Conservation (phyloP, 2,329 filamentous ascomycete genomes). For the Calonectria fujianensis region DNA sequence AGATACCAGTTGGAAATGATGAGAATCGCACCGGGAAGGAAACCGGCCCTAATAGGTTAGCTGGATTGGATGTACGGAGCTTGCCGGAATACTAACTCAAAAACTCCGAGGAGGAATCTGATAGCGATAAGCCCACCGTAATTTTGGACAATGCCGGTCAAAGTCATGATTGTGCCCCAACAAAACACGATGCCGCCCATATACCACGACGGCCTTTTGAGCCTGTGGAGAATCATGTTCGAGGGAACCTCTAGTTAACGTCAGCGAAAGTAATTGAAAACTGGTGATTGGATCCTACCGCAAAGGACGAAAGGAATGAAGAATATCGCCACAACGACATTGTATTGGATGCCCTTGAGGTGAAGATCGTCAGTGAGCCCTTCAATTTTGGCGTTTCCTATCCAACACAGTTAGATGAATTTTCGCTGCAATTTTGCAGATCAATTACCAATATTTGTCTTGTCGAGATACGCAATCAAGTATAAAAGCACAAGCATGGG, state of each 20-base stretch:
- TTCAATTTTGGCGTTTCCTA: slow-evolving; percentile 70
- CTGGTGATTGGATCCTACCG: background rate
- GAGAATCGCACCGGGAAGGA: slow-evolving; percentile 58
- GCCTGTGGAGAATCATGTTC: slow-evolving; percentile 61
- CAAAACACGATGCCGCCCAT: slow-evolving; percentile 59
- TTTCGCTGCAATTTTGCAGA: too few relatives aligned
- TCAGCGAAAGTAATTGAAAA: background rate
- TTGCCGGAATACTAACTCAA: slow-evolving; percentile 56
- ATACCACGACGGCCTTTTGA: slow-evolving; percentile 64
- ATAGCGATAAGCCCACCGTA: slow-evolving; percentile 63
- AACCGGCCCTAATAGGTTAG: slow-evolving; percentile 54
- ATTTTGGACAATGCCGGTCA: slow-evolving; percentile 61
- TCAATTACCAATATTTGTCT: slow-evolving; percentile 49
- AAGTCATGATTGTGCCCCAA: slow-evolving; percentile 63
- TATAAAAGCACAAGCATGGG: slow-evolving; percentile 58
- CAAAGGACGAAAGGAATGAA: slow-evolving; percentile 71
- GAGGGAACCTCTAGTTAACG: slow-evolving; percentile 56
- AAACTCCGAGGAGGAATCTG: slow-evolving; percentile 63
- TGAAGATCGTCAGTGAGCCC: slow-evolving; percentile 58
- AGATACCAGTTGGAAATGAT: slow-evolving; percentile 60
- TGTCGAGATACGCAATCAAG: slow-evolving; percentile 64
- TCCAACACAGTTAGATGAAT: background rate
- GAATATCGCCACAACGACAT: slow-evolving; percentile 56
- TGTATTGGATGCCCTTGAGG: slow-evolving; percentile 73
- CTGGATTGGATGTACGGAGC: rapidly evolving